Evolutionary conservation across 1,284 basidiomycete species (phyloP), one percentile per base, ranked within the genome.

Genomic region (Vanrija sp.): DNA sequence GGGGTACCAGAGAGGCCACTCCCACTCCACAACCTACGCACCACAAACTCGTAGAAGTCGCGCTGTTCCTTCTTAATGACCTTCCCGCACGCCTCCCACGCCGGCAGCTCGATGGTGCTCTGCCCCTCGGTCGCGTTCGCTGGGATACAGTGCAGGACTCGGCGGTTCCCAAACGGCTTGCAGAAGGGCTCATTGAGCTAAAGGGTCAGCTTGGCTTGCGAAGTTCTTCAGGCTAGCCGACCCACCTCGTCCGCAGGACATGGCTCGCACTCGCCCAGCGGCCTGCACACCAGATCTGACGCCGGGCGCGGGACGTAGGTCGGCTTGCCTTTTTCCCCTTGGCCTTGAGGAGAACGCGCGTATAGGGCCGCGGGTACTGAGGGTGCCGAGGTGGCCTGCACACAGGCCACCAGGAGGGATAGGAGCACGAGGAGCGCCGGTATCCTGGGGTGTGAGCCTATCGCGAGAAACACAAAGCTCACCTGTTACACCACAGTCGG

Each of bases 21-120:
- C 21, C 3, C 21, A 23, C 21, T 23, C 21, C 15, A n/a, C 34
- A 10, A 21, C 23, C 34, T 25, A 77, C 78, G 85, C 34, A 84
- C 88, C 4, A 92, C 78, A 72, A 94, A 95, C 71, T 94, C 90
- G 76, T 85, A 89, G 69, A 89, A 95, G 72, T 91, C 88, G 5
- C 83, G 86, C 46, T 86, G 83, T 74, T 95, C 91, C 61, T 83
- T 80, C 38, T 79, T 76, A 42, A 88, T 79, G 28, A 91, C 88
- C 55, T 89, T 88, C 5, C 91, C 91, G 66, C 91, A 95, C 3
- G 89, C 85, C 69, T 91, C 87, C 89, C 89, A 95, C 3, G 90
- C 90, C 3, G 86, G 85, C 1, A 83, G 85, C 72, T 90, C 88
- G 38, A 46, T 54, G 39, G 64, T 51, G 23, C 62, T 55, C 43